These are phyloP conservation scores for Backusella sp. DNA, from an alignment of 192 early-diverging fungal species.

Conservation along the genomic window DNA sequence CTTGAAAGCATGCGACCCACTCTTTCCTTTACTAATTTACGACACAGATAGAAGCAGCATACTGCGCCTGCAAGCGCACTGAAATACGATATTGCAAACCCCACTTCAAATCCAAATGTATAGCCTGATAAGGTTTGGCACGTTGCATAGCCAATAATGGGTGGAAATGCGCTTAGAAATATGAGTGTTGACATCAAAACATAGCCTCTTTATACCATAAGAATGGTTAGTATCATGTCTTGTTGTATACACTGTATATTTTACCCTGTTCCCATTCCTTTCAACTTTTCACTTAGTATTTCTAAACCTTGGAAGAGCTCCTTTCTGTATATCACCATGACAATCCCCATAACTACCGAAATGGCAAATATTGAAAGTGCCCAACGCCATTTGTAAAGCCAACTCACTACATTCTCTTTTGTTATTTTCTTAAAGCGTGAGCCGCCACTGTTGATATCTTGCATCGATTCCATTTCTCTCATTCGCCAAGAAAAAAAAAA, in stretches of 20 bases:
- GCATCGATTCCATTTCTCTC: background rate
- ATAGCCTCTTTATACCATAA: conserved; percentile 36
- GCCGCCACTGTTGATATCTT: background rate
- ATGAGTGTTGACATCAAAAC: conserved; percentile 47
- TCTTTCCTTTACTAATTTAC: conserved; percentile 45
- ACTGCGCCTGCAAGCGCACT: conserved; percentile 54
- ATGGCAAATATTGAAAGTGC: background rate
- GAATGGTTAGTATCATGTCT: too few relatives aligned
- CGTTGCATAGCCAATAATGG: conserved; percentile 66
- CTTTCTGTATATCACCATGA: conserved; percentile 33
- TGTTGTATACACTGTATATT: background rate
- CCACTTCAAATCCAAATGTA: conserved; percentile 59
- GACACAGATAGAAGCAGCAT: conserved; percentile 52
- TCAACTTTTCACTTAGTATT: conserved; percentile 34
- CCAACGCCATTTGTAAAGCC: background rate
- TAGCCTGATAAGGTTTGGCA: conserved; percentile 64
- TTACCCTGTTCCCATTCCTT: conserved; percentile 43
- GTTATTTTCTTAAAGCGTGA: background rate
- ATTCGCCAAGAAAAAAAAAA: background rate
- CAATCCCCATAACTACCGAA: conserved; percentile 19
- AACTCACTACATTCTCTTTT: background rate
- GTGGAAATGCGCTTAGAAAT: conserved; percentile 67
- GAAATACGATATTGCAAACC: conserved; percentile 58
- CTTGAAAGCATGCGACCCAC: conserved; percentile 42
- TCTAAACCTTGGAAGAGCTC: conserved; percentile 43